Evolutionary conservation across 2,329 filamentous ascomycete species (phyloP).

Genomic region (Sporothrix schenckii): DNA sequence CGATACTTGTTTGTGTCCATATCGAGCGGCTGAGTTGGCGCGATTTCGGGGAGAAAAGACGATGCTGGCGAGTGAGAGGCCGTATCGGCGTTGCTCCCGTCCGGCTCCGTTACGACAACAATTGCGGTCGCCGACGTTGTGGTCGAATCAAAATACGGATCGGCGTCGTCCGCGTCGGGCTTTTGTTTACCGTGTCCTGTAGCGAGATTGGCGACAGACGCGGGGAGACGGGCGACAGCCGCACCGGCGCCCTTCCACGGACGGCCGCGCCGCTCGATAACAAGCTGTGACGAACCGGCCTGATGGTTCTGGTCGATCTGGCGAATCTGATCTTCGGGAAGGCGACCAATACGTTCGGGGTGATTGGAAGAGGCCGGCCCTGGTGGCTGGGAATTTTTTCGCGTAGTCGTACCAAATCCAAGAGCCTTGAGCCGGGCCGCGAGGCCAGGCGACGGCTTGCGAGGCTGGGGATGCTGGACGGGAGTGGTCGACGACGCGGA

Average conservation of each 20-base stretch:
- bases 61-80: conserved; percentile 40
- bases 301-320: conserved; percentile 69
- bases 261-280: conserved; percentile 67
- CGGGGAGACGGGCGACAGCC: conserved; percentile 56
- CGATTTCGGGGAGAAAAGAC: conserved; percentile 56
- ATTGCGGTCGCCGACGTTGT: conserved; percentile 26
- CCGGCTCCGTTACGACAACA: conserved; percentile 31
- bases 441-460: conserved; percentile 66
- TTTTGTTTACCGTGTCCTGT: conserved; percentile 24
- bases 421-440: conserved; percentile 67
- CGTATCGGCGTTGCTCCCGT: conserved; percentile 11
- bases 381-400: conserved; percentile 44
- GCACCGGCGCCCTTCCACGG: conserved; percentile 71
- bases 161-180: conserved; percentile 31
- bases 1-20: conserved; percentile 77
- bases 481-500: conserved; percentile 6
- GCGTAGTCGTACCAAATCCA: conserved; percentile 57
- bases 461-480: conserved; percentile 43
- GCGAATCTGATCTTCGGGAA: conserved; percentile 70
- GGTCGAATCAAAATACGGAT: conserved; percentile 38
- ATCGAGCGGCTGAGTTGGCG: conserved; percentile 54
- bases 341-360: conserved; percentile 63
- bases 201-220: conserved; percentile 44
- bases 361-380: conserved; percentile 41
- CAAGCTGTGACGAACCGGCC: conserved; percentile 54